Percentiles rank a stretch among this genome's conserved stretches.
Evolutionary conservation across 768 basidiomycete species (phyloP).

Genomic region (Tylopilus plumbeoviolaceoides): DNA sequence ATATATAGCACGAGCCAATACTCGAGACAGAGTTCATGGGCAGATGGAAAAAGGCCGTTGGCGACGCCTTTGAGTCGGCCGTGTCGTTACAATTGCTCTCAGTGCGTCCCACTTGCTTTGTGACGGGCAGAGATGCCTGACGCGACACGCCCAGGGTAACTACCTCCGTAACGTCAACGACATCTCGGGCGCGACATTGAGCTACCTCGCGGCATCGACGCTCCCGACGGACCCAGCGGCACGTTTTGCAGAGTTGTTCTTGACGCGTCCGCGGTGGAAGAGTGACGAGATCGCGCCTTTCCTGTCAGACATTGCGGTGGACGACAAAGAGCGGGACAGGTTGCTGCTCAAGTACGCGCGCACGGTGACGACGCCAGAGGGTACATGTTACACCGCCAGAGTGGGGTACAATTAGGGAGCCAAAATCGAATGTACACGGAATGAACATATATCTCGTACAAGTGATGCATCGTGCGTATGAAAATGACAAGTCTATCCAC

Average conservation of each 20-base stretch:
- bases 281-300: constrained; percentile 80
- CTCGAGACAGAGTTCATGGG: constrained; percentile 50
- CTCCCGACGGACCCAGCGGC: constrained; percentile 76
- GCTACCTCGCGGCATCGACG: constrained; percentile 70
- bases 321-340: constrained; percentile 83
- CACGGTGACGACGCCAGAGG: constrained; percentile 62
- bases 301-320: constrained; percentile 75
- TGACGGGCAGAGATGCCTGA: neutral
- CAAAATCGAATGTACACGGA: no score
- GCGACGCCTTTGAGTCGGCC: constrained; percentile 65
- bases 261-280: constrained; percentile 72
- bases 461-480: no score
- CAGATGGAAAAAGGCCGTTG: constrained; percentile 71
- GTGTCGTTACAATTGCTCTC: constrained; percentile 67
- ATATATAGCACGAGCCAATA: constrained; percentile 56
- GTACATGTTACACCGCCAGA: constrained; percentile 72
- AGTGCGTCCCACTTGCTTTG: constrained; percentile 36
- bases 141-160: constrained; percentile 56
- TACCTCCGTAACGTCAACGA: constrained; percentile 48
- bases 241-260: constrained; percentile 87
- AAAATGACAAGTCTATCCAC: no score
- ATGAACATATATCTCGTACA: no score
- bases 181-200: constrained; percentile 41
- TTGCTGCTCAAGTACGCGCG: constrained; percentile 83
- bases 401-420: constrained; percentile 48